phyloP scores from a whole-genome alignment of 768 basidiomycete genomes.

The Pisolithus sp. region DNA sequence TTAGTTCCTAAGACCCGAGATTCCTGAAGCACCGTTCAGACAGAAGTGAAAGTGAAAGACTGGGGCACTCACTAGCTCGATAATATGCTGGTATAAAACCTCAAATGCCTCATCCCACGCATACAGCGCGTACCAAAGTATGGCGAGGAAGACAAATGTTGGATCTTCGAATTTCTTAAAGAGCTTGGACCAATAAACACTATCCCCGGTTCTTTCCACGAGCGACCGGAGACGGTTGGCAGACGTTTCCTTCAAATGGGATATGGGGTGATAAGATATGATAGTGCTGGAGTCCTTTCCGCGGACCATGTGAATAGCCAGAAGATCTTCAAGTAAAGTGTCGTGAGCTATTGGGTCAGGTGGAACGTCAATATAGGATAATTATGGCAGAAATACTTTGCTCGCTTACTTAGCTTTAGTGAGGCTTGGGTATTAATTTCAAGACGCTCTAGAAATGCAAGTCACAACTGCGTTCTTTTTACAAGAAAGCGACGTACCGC shows the following conservation, averaged over 20 bases:
- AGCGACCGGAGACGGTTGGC: constrained; percentile 7
- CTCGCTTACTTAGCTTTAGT: constrained; percentile 18
- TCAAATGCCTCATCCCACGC: constrained; percentile 52
- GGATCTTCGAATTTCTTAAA: constrained; percentile 30
- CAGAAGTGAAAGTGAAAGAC: not conserved
- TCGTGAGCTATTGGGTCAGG: not conserved
- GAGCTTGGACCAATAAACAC: constrained; percentile 6
- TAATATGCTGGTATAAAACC: constrained; percentile 37
- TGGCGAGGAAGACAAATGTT: constrained; percentile 41
- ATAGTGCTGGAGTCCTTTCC: constrained; percentile 10
- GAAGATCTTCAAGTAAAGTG: constrained; percentile 31
- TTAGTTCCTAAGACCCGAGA: constrained; percentile 30
- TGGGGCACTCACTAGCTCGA: not conserved
- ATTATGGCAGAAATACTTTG: not conserved
- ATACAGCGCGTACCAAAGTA: constrained; percentile 49
- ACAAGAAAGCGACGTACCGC: not conserved
- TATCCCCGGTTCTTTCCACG: constrained; percentile 2
- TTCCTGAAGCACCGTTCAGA: constrained; percentile 32
- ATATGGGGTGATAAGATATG: constrained; percentile 8
- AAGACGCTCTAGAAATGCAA: constrained; percentile 3
- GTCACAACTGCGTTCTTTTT: not conserved
- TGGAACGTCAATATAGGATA: not conserved
- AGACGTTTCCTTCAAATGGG: not conserved
- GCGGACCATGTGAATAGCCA: constrained; percentile 43
- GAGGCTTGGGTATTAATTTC: constrained; percentile 31